Percentiles rank a stretch among this genome's conserved stretches.
These are phyloP conservation scores for Bryopsis sp. DNA, from an alignment of 139 green algal species.

Conservation along the genomic window DNA sequence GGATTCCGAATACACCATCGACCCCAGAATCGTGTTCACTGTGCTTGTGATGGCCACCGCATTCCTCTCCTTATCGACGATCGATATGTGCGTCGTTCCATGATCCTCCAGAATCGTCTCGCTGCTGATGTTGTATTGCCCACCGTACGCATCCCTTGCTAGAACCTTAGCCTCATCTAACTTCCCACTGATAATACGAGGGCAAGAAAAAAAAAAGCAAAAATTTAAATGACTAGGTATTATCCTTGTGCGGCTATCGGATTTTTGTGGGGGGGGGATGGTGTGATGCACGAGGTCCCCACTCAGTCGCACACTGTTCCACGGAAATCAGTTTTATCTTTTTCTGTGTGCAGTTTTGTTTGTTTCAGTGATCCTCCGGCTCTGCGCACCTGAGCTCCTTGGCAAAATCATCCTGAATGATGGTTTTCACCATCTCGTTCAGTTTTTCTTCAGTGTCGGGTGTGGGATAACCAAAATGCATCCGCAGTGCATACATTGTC, in stretches of 20 bases:
- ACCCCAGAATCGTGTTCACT: constrained; percentile 13
- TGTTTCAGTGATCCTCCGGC: too few species aligned
- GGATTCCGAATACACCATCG: constrained; percentile 27
- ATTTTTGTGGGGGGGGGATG: too few species aligned
- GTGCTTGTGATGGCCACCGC: constrained; percentile 78
- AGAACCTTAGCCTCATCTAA: too few species aligned
- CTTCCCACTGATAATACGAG: too few species aligned
- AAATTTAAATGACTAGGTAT: too few species aligned
- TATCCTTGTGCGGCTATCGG: too few species aligned
- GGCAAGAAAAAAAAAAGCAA: too few species aligned
- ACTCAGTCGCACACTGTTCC: too few species aligned
- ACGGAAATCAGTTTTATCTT: too few species aligned
- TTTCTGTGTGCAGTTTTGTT: too few species aligned
- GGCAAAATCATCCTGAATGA: constrained; percentile 35
- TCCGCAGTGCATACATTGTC: constrained; percentile 73
- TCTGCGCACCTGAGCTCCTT: constrained; percentile 29
- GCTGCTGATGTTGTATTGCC: not conserved
- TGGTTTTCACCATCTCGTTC: constrained; percentile 32
- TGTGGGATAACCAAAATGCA: constrained; percentile 69
- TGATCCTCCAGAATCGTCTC: not conserved
- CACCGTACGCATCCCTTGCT: not conserved
- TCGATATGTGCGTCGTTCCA: constrained; percentile 4
- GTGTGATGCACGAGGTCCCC: too few species aligned
- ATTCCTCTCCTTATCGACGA: constrained; percentile 61
- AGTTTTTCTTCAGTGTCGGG: constrained; percentile 24